Conservation (phyloP, 495 filamentous ascomycete genomes). For the Neurospora hispaniola region DNA sequence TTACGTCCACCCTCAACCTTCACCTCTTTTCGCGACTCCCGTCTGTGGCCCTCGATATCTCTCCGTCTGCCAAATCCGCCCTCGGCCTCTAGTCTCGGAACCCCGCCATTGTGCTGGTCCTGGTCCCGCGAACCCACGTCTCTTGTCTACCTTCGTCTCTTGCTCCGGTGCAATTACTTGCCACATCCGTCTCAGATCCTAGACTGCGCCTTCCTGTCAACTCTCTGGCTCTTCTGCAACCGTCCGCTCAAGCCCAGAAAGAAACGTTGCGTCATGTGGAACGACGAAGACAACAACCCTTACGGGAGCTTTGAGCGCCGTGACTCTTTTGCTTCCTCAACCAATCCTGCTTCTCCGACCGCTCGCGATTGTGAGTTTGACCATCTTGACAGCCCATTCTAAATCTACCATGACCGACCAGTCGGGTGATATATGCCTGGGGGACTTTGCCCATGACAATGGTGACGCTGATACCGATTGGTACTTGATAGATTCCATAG, state of each 20-base stretch:
- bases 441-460: conserved; percentile 12
- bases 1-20: background rate
- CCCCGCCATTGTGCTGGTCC: background rate
- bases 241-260: background rate
- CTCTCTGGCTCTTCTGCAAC: background rate
- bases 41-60: background rate
- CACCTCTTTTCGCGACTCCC: background rate
- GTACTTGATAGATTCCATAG: conserved; percentile 25
- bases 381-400: background rate
- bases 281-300: conserved; percentile 89
- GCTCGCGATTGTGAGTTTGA: conserved; percentile 36
- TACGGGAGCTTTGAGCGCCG: conserved; percentile 80
- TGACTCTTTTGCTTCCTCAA: conserved; percentile 63
- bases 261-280: conserved; percentile 47
- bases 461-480: conserved; percentile 27
- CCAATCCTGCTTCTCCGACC: conserved; percentile 53
- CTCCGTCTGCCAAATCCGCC: background rate
- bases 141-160: background rate
- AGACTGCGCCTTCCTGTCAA: background rate
- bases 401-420: conserved; percentile 4
- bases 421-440: conserved; percentile 18
- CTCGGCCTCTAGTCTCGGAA: background rate
- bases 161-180: background rate
- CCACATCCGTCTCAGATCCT: background rate
- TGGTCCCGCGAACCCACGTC: background rate